These are phyloP conservation scores for Hymenoscyphus occultus DNA, from an alignment of 2,329 filamentous ascomycete genomes.

Conservation along the genomic window DNA sequence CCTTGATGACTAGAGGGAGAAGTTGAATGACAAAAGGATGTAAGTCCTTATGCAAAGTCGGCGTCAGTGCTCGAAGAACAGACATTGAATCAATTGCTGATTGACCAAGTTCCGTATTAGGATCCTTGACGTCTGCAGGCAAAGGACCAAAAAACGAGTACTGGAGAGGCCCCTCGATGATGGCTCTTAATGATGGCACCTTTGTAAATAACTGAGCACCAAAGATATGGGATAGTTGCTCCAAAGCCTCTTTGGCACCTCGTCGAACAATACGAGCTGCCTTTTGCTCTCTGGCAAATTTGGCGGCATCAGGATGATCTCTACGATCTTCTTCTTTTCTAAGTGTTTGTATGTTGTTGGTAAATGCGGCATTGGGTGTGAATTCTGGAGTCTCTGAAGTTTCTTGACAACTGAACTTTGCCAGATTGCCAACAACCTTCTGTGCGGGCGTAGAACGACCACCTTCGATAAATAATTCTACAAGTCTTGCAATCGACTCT, in stretches of 20 bases:
- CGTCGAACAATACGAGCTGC: conserved; percentile 86
- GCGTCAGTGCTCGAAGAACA: conserved; percentile 85
- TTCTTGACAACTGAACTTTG: conserved; percentile 97
- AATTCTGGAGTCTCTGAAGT: conserved; percentile 98
- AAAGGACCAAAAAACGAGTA: conserved; percentile 71
- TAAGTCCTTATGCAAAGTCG: conserved; percentile 75
- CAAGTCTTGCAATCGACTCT: conserved; percentile 75
- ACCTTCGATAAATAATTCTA: conserved; percentile 79
- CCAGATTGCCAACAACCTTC: conserved; percentile 91
- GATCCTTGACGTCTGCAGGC: conserved; percentile 69
- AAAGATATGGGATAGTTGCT: conserved; percentile 79
- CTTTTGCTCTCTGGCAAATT: conserved; percentile 85
- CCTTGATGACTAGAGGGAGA: conserved; percentile 82
- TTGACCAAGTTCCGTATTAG: conserved; percentile 76
- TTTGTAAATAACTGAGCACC: conserved; percentile 74
- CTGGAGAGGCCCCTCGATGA: conserved; percentile 79
- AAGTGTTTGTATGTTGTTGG: conserved; percentile 81
- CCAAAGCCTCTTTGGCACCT: conserved; percentile 89
- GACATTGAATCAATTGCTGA: conserved; percentile 94
- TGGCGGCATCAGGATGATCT: conserved; percentile 86
- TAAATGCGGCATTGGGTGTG: conserved; percentile 73
- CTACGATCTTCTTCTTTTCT: conserved; percentile 96
- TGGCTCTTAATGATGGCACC: conserved; percentile 74
- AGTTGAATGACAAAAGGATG: conserved; percentile 79
- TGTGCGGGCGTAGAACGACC: conserved; percentile 84